These are phyloP conservation scores for Parietichytrium sp. DNA, from an alignment of 108 stramenopile genomes.

Conservation along the genomic window DNA sequence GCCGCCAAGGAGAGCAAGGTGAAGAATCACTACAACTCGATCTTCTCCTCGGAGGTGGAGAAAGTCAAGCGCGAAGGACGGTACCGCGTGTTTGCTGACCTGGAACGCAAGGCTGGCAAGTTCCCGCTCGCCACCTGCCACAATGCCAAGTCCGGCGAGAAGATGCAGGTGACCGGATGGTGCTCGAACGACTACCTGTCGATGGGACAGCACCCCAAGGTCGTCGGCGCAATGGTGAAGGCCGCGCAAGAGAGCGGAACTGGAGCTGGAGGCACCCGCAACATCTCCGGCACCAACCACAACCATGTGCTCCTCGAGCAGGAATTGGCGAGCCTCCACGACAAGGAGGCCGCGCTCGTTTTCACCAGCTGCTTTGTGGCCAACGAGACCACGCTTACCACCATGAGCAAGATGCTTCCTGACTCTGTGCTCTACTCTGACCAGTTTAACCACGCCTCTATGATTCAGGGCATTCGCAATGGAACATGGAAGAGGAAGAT, in stretches of 20 bases:
- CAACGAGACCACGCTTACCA: conserved; percentile 44
- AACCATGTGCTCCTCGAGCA: conserved; percentile 38
- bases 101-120: conserved; percentile 18
- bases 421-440: conserved; percentile 23
- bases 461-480: conserved; percentile 46
- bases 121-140: conserved; percentile 38
- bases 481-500: not conserved
- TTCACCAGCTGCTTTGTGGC: conserved; percentile 44
- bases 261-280: conserved; percentile 45
- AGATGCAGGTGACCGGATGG: conserved; percentile 20
- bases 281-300: conserved; percentile 41
- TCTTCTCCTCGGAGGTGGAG: not conserved
- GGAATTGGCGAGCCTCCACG: conserved; percentile 40
- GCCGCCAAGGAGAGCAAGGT: not conserved
- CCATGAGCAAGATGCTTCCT: conserved; percentile 46
- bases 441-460: conserved; percentile 43
- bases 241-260: not conserved
- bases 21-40: not conserved
- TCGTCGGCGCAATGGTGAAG: conserved; percentile 13
- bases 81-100: conserved; percentile 37
- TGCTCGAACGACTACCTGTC: conserved; percentile 48
- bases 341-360: conserved; percentile 32
- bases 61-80: conserved; percentile 18
- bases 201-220: conserved; percentile 46
- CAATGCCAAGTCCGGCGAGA: not conserved